A percentile compares a stretch with the other conserved stretches of the same genome.
phyloP scores from a whole-genome alignment of 495 filamentous ascomycete species.

The Talaromyces ruber region DNA sequence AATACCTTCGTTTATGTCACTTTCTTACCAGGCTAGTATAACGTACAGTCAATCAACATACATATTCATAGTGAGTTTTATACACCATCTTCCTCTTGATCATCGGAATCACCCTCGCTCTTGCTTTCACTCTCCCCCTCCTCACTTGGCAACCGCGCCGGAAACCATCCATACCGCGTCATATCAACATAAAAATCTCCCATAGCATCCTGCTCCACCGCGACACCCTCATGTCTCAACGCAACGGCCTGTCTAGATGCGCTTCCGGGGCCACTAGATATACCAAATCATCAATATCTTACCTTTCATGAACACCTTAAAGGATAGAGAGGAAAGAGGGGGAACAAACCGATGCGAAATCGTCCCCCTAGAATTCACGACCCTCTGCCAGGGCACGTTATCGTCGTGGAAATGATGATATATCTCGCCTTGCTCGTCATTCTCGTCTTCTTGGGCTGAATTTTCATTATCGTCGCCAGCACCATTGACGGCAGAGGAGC shows the following conservation, averaged over 20 bases:
- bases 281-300: background rate
- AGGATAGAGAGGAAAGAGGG: conserved; percentile 5
- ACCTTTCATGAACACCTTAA: background rate
- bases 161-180: conserved; percentile 69
- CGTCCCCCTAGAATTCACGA: conserved; percentile 76
- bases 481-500: background rate
- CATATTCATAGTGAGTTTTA: background rate
- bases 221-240: conserved; percentile 61
- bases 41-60: background rate
- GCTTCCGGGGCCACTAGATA: conserved; percentile 54
- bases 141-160: conserved; percentile 34
- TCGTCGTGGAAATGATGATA: conserved; percentile 50
- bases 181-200: conserved; percentile 66
- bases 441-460: conserved; percentile 1
- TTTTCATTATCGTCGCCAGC: conserved; percentile 13
- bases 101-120: background rate
- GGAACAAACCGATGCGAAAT: conserved; percentile 68
- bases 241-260: conserved; percentile 59
- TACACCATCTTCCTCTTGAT: background rate
- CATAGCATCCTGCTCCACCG: conserved; percentile 52
- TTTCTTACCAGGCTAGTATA: background rate
- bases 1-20: background rate
- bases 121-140: conserved; percentile 10
- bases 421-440: conserved; percentile 11
- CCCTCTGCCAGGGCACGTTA: conserved; percentile 91